phyloP scores from a whole-genome alignment of 2,329 filamentous ascomycete genomes.

The Ophiostoma sp. region DNA sequence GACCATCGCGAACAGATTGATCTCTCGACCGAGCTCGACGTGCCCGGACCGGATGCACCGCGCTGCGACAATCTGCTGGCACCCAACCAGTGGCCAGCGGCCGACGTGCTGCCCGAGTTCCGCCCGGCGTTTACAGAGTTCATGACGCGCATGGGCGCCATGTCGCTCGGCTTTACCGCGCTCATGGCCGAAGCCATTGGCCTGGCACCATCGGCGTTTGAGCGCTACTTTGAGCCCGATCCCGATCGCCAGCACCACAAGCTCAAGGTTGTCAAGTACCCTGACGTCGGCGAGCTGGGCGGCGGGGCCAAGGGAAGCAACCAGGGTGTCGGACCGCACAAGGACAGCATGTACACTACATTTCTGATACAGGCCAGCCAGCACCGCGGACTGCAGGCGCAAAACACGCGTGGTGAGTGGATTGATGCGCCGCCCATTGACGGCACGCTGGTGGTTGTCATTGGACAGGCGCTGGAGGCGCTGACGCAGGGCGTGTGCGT shows the following conservation, averaged over 20 bases:
- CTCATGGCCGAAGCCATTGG: constrained; percentile 81
- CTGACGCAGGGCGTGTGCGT: constrained; percentile 77
- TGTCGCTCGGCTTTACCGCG: constrained; percentile 69
- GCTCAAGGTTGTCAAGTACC: constrained; percentile 84
- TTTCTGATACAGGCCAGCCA: constrained; percentile 74
- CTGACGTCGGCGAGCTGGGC: constrained; percentile 60
- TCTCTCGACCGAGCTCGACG: constrained; percentile 69
- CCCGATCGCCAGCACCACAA: constrained; percentile 63
- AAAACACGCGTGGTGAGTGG: constrained; percentile 73
- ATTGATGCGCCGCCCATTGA: constrained; percentile 72
- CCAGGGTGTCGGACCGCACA: constrained; percentile 68
- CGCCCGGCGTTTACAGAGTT: constrained; percentile 65
- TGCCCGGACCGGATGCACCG: constrained; percentile 59
- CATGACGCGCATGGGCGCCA: constrained; percentile 66
- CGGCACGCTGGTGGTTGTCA: constrained; percentile 78
- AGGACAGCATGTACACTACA: constrained; percentile 76
- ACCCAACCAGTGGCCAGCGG: constrained; percentile 75
- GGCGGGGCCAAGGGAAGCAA: constrained; percentile 35
- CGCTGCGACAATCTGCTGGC: constrained; percentile 69
- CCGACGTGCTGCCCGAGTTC: constrained; percentile 60
- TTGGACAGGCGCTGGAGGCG: constrained; percentile 82
- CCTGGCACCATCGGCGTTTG: constrained; percentile 63
- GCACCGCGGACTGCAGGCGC: constrained; percentile 76
- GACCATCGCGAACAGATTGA: constrained; percentile 87
- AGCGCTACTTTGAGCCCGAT: constrained; percentile 69